Percentiles rank a stretch among this genome's conserved stretches.
Conservation (phyloP, 208 protist genomes). For the Phytomonas serpens region DNA sequence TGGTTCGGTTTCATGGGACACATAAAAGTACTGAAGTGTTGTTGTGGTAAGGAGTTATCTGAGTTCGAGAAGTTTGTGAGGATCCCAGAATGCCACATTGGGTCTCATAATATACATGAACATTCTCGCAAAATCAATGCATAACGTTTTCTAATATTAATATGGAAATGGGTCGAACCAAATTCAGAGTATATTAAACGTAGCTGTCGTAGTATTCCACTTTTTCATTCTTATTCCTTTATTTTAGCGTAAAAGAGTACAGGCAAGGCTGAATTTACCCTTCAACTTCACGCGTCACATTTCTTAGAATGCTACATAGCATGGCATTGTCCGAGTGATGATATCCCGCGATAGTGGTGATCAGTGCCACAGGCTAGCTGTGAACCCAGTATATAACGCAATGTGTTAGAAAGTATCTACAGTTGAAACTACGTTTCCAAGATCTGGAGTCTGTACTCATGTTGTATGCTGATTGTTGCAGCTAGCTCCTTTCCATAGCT, state of each 20-base stretch:
- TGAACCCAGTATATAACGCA: neutral
- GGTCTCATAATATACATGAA: slow-evolving; percentile 52
- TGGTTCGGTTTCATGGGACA: slow-evolving; percentile 83
- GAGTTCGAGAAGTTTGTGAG: slow-evolving; percentile 88
- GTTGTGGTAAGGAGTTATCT: slow-evolving; percentile 62
- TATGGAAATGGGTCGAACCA: too few species aligned
- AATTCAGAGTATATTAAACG: too few species aligned
- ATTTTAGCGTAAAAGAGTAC: too few species aligned
- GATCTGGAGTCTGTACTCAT: neutral
- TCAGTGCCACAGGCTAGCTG: neutral
- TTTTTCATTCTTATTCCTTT: too few species aligned
- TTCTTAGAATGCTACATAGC: neutral
- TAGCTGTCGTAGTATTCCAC: too few species aligned
- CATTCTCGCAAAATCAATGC: neutral
- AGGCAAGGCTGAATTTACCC: too few species aligned
- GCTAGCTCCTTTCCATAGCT: neutral
- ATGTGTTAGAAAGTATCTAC: neutral
- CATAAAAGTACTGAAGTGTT: slow-evolving; percentile 89
- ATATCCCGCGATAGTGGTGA: neutral
- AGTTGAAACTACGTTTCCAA: neutral
- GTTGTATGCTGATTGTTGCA: neutral
- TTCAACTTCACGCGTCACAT: slow-evolving; percentile 3
- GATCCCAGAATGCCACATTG: slow-evolving; percentile 62
- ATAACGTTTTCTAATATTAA: too few species aligned
- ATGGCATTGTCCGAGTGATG: neutral